A percentile compares a stretch with the other conserved stretches of the same genome.
phyloP scores from a whole-genome alignment of 441 rosid species.

The Adansonia madagascariensis region DNA sequence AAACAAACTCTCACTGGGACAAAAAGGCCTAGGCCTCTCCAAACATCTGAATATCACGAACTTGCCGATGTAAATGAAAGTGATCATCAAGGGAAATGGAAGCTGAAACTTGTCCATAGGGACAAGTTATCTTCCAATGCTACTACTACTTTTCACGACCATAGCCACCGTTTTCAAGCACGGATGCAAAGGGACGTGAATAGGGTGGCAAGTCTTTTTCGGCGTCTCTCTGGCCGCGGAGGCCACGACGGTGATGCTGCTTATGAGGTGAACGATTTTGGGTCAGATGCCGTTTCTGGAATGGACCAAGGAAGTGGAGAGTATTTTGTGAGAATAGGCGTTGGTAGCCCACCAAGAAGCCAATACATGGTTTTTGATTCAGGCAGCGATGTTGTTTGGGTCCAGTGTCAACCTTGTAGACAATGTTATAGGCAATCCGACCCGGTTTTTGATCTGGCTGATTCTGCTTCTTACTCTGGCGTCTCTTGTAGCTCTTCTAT shows the following conservation, averaged over 20 bases:
- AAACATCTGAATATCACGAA: conserved; percentile 38
- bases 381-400: conserved; percentile 97
- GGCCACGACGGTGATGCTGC: neutral
- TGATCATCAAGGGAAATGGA: conserved; percentile 31
- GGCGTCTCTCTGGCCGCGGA: conserved; percentile 43
- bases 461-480: conserved; percentile 69
- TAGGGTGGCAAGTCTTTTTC: conserved; percentile 59
- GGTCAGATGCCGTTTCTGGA: conserved; percentile 79
- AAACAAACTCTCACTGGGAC: conserved; percentile 39
- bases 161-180: conserved; percentile 53
- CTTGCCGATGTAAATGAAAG: conserved; percentile 26
- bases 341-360: conserved; percentile 83
- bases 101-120: conserved; percentile 64
- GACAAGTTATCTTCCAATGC: conserved; percentile 40
- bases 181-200: conserved; percentile 65
- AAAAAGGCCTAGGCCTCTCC: conserved; percentile 16
- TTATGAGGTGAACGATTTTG: conserved; percentile 47
- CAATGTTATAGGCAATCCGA: conserved; percentile 88
- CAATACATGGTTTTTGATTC: conserved; percentile 92
- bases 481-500: conserved; percentile 79
- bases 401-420: conserved; percentile 90
- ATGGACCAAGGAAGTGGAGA: conserved; percentile 97
- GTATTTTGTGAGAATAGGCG: conserved; percentile 86
- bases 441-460: conserved; percentile 87
- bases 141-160: conserved; percentile 32